A percentile compares a stretch with the other conserved stretches of the same genome.
phyloP scores from a whole-genome alignment of 768 basidiomycete species.

The Myochromella boudieri region DNA sequence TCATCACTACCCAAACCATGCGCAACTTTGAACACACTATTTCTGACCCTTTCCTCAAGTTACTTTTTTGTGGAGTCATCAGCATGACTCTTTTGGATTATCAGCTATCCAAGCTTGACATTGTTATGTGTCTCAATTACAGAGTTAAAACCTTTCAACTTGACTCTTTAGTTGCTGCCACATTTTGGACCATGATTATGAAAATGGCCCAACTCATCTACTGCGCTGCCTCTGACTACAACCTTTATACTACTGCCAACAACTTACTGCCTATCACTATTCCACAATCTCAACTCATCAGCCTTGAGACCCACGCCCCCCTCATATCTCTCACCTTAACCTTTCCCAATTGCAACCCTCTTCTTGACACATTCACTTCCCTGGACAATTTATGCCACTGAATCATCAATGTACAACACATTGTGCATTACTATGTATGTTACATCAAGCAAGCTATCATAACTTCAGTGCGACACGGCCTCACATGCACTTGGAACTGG shows the following conservation, averaged over 20 bases:
- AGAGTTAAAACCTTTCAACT: background rate
- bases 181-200: constrained; percentile 1
- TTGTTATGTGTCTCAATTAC: background rate
- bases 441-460: background rate
- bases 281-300: background rate
- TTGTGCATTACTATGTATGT: background rate
- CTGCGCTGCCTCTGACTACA: too few species aligned
- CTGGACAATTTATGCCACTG: background rate
- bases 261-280: background rate
- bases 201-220: background rate
- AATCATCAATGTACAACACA: background rate
- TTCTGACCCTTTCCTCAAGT: too few species aligned
- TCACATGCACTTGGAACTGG: constrained; percentile 1
- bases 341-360: background rate
- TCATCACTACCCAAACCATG: too few species aligned
- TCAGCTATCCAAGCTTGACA: background rate
- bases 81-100: too few species aligned
- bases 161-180: background rate
- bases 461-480: background rate
- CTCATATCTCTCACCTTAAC: background rate
- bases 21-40: background rate
- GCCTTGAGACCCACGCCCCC: background rate
- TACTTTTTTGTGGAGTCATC: background rate
- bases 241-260: background rate
- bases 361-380: background rate